Percentiles rank a stretch among this genome's conserved stretches.
phyloP scores from a whole-genome alignment of 1,284 basidiomycete genomes.

The Peniophora sp. region DNA sequence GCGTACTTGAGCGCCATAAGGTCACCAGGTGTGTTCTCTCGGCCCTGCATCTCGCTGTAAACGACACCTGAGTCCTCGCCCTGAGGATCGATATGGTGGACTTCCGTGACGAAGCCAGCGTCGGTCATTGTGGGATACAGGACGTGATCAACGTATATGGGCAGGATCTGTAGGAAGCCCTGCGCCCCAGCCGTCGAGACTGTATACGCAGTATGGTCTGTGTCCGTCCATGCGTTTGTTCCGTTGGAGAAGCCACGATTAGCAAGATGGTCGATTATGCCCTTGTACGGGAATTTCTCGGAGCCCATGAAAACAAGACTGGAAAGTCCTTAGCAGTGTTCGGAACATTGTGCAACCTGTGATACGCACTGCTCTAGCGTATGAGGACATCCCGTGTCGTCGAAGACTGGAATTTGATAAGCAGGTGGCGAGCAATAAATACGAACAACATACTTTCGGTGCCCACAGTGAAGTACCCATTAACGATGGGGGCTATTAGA shows the following conservation, averaged over 20 bases:
- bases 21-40: constrained; percentile 89
- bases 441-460: constrained; percentile 74
- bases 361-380: constrained; percentile 81
- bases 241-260: constrained; percentile 94
- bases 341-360: background rate
- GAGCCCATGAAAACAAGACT: constrained; percentile 93
- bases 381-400: constrained; percentile 91
- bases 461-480: constrained; percentile 88
- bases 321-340: background rate
- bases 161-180: constrained; percentile 91
- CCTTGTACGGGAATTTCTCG: constrained; percentile 94
- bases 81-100: constrained; percentile 87
- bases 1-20: constrained; percentile 80
- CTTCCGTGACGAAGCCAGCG: constrained; percentile 89
- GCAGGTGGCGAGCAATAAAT: too few species aligned
- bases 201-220: constrained; percentile 90
- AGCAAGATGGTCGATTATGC: constrained; percentile 94
- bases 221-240: constrained; percentile 84
- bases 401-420: constrained; percentile 80
- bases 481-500: constrained; percentile 72
- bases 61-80: constrained; percentile 96
- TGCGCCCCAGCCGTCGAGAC: constrained; percentile 96
- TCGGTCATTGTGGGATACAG: constrained; percentile 94
- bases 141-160: constrained; percentile 96
- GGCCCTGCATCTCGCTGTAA: constrained; percentile 97